These are phyloP conservation scores for Salix arbutifolia DNA, from an alignment of 345 rosid species.

Conservation along the genomic window DNA sequence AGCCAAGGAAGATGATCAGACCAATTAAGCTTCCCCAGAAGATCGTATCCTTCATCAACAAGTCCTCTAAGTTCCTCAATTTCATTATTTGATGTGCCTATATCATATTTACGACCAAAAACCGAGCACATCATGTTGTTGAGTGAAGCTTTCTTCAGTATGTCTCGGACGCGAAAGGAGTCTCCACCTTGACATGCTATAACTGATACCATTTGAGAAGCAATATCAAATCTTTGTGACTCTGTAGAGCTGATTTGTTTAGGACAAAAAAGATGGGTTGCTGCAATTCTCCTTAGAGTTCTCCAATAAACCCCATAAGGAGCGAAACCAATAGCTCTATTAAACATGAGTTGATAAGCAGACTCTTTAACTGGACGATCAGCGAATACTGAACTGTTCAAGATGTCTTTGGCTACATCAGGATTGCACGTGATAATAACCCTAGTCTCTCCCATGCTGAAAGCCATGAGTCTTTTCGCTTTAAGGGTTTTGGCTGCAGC, in stretches of 20 bases:
- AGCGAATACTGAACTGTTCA: conserved; percentile 45
- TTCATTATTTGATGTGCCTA: conserved; percentile 17
- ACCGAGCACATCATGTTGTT: conserved; percentile 53
- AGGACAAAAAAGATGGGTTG: conserved; percentile 48
- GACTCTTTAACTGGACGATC: conserved; percentile 55
- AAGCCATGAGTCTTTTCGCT: conserved; percentile 47
- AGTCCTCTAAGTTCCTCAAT: conserved; percentile 28
- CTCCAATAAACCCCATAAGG: conserved; percentile 55
- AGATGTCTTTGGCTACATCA: conserved; percentile 46
- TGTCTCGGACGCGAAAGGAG: conserved; percentile 25
- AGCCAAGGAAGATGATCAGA: conserved; percentile 57
- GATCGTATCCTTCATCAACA: conserved; percentile 50
- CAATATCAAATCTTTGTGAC: conserved; percentile 30
- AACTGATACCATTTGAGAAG: conserved; percentile 36
- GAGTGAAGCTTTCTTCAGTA: conserved; percentile 45
- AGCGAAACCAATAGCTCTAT: conserved; percentile 56
- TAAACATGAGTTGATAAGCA: conserved; percentile 46
- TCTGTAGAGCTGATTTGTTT: conserved; percentile 38
- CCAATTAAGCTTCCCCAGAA: conserved; percentile 47
- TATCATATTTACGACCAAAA: conserved; percentile 39
- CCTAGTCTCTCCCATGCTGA: conserved; percentile 47
- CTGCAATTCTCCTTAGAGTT: conserved; percentile 40
- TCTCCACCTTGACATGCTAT: conserved; percentile 5
- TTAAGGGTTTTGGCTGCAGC: conserved; percentile 23
- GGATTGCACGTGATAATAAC: conserved; percentile 39